Percentiles rank a stretch among this genome's conserved stretches.
phyloP scores from a whole-genome alignment of 495 filamentous ascomycete species.

The Platismatia glauca region DNA sequence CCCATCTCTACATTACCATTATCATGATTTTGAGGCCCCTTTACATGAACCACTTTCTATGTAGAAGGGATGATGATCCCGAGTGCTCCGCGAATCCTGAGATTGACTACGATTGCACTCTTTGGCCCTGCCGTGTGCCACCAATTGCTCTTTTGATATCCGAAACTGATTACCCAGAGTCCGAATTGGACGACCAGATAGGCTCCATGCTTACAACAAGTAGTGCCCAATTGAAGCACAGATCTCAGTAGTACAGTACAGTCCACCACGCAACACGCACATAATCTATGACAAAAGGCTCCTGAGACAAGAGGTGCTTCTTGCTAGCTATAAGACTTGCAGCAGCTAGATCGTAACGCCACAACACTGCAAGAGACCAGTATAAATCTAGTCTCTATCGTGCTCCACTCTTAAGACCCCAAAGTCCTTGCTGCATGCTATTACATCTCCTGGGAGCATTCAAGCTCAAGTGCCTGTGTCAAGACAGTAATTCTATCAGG shows the following conservation, averaged over 20 bases:
- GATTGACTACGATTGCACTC: neutral
- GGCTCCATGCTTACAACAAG: neutral
- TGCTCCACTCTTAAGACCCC: too few species aligned
- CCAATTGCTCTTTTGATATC: neutral
- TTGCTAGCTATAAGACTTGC: too few species aligned
- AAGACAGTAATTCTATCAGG: neutral
- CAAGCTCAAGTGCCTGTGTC: neutral
- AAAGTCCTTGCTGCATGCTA: neutral
- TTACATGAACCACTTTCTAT: too few species aligned
- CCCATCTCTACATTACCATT: neutral
- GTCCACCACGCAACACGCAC: too few species aligned
- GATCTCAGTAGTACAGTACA: neutral
- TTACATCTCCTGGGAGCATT: neutral
- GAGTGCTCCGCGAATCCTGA: too few species aligned
- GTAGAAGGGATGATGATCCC: too few species aligned
- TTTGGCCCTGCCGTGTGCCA: neutral
- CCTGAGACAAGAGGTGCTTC: neutral
- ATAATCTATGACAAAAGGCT: neutral
- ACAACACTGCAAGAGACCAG: neutral
- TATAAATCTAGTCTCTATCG: neutral
- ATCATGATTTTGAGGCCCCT: too few species aligned
- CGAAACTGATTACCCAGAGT: neutral
- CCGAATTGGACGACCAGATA: neutral
- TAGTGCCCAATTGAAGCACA: neutral
- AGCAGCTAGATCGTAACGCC: too few species aligned